Percentiles rank a stretch among this genome's conserved stretches.
Conservation (phyloP, 257 asterid species). For the Fraxinus americana region DNA sequence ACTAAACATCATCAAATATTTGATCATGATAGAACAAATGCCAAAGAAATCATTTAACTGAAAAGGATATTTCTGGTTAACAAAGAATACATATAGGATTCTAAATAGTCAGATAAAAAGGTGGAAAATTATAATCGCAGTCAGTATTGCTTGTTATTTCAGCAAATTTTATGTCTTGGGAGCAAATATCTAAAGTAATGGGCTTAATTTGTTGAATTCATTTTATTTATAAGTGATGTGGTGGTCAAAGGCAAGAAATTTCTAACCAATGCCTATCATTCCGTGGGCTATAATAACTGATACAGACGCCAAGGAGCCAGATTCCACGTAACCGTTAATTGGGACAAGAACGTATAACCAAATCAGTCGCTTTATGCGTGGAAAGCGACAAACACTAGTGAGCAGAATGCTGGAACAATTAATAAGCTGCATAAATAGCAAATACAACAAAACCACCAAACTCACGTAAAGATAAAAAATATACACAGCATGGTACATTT, state of each 20-base stretch:
- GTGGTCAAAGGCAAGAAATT: not conserved
- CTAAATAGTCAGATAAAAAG: not conserved
- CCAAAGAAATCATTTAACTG: not conserved
- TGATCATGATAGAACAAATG: too few species aligned
- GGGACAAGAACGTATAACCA: not conserved
- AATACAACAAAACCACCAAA: not conserved
- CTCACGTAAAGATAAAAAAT: not conserved
- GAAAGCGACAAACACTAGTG: not conserved
- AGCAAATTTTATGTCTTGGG: not conserved
- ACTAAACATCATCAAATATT: not conserved
- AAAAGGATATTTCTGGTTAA: not conserved
- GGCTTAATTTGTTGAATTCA: not conserved
- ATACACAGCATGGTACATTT: not conserved
- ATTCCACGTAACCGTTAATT: not conserved
- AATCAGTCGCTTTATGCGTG: not conserved
- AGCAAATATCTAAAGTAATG: not conserved
- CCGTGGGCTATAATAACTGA: not conserved
- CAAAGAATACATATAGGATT: not conserved
- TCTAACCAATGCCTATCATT: not conserved
- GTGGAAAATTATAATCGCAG: not conserved
- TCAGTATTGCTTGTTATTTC: not conserved
- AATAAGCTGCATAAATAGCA: not conserved
- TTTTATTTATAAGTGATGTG: not conserved
- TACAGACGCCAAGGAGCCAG: not conserved
- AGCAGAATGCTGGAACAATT: not conserved